phyloP scores from a whole-genome alignment of 1,284 basidiomycete genomes.

The Cryptococcus maquisensis region DNA sequence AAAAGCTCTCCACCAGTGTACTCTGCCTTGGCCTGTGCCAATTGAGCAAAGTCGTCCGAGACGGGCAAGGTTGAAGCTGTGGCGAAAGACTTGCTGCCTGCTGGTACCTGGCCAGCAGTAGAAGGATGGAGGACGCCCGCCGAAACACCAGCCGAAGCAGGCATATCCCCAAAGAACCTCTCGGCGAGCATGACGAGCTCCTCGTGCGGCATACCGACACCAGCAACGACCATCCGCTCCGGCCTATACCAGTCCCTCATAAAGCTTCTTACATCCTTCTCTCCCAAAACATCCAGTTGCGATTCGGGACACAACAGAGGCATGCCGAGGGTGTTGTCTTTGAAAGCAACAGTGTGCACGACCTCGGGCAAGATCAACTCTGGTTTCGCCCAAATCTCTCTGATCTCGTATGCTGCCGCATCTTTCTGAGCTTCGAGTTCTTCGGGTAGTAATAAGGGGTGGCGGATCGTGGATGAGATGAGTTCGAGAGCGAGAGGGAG shows the following conservation, averaged over 20 bases:
- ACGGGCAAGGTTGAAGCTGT: slow-evolving; percentile 23
- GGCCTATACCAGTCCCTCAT: slow-evolving; percentile 84
- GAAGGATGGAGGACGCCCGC: slow-evolving; percentile 42
- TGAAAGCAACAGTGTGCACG: slow-evolving; percentile 80
- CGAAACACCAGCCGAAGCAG: slow-evolving; percentile 42
- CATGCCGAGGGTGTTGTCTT: slow-evolving; percentile 76
- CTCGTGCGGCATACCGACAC: slow-evolving; percentile 85
- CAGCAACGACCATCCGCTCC: slow-evolving; percentile 90
- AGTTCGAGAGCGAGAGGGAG: slow-evolving; percentile 78
- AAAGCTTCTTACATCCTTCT: slow-evolving; percentile 61
- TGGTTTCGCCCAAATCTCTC: slow-evolving; percentile 82
- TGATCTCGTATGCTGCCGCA: slow-evolving; percentile 87
- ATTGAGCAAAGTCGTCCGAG: slow-evolving; percentile 39
- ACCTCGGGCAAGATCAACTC: slow-evolving; percentile 95
- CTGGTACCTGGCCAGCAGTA: slow-evolving; percentile 43
- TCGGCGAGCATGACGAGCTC: slow-evolving; percentile 79
- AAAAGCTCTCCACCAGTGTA: slow-evolving; percentile 82
- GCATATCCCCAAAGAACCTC: slow-evolving; percentile 75
- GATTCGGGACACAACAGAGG: slow-evolving; percentile 84
- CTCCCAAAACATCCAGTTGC: slow-evolving; percentile 67
- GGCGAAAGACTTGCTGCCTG: slow-evolving; percentile 38
- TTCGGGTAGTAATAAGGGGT: slow-evolving; percentile 69
- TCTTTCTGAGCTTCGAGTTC: slow-evolving; percentile 82
- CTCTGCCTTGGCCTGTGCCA: slow-evolving; percentile 55
- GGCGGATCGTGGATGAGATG: slow-evolving; percentile 84